Conservation (phyloP, 2,329 filamentous ascomycete species). For the Venturia asperata region DNA sequence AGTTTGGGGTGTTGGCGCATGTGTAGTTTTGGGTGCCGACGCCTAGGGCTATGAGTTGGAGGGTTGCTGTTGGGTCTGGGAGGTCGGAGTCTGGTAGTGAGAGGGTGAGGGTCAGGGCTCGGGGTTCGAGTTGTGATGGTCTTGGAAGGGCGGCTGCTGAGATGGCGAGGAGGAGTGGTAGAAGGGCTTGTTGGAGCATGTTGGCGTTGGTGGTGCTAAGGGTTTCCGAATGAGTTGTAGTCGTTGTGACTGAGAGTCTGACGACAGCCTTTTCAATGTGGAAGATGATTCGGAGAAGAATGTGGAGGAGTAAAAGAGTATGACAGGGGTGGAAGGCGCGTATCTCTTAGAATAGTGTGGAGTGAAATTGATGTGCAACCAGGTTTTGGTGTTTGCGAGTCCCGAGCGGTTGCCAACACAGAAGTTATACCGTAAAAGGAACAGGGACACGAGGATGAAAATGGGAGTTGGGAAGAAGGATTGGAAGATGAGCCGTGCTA, state of each 20-base stretch:
- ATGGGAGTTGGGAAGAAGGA: not conserved
- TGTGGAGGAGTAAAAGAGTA: not conserved
- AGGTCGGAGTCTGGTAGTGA: not conserved
- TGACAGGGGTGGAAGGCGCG: not conserved
- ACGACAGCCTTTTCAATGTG: not conserved
- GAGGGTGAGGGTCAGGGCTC: not conserved
- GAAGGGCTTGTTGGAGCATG: not conserved
- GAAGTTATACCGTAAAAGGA: not conserved
- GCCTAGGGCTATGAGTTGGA: slow-evolving; percentile 48
- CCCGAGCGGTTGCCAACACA: not conserved
- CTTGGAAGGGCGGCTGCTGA: slow-evolving; percentile 13
- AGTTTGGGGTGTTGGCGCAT: slow-evolving; percentile 36
- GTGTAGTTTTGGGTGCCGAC: slow-evolving; percentile 65
- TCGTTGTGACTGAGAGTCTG: not conserved
- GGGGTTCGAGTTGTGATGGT: not conserved
- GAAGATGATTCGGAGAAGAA: not conserved
- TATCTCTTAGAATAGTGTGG: not conserved
- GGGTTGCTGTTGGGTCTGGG: slow-evolving; percentile 18
- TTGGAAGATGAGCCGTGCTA: not conserved
- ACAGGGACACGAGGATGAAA: not conserved
- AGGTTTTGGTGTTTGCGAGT: not conserved
- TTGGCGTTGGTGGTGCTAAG: not conserved
- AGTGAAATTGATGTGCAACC: not conserved
- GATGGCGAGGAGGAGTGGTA: not conserved
- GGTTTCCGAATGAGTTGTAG: not conserved